Base-by-base conservation (phyloP, 2,329 filamentous ascomycete genomes). In the Ophiosphaerella herpotricha region DNA sequence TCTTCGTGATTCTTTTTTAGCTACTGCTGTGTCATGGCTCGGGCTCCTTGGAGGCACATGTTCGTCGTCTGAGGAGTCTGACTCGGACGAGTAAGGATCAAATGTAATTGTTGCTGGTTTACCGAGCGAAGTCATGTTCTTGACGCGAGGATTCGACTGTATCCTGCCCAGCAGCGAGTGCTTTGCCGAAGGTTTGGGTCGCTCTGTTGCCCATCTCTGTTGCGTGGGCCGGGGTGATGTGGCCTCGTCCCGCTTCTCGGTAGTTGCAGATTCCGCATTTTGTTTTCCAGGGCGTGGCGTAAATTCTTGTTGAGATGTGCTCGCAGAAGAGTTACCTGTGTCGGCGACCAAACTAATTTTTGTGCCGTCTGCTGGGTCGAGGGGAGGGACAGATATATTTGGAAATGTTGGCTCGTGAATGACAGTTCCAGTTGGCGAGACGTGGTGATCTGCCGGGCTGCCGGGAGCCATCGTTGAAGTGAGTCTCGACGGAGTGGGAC, bases 191-290 rank as follows among this genome's bases (percentile, higher is more conserved):
- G 65, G 57, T 32, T 60, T 64, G 11, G 70, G 68, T 16, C 61
- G 59, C 41, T 73, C 70, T 0, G 70, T 71, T 11, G 58, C 63
- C 21, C 55, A 67, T 49, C 67, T 59, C 34, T 58, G 57, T 41
- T 66, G 52, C n/a, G 48, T 52, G 6, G 63, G 68, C 21, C 64
- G 62, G 8, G 58, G 39, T 4, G 54, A 18, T 2, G 53, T 31
- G 29, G 50, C 33, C 31, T 41, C 24, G n/a, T 44, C 41, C 14
- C 52, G 51, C 23, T 49, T 29, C 18, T 40, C 3, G 32, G 9
- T 39, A 13, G 12, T 14, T 14, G 31, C 23, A 26, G 18, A 2
- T 3, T 18, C 9, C 4, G 35, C 32, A 4, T 13, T 40, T 16
- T 18, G n/a, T 7, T 37, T 13, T 18, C 13, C 26, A 7, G 39